phyloP scores from a whole-genome alignment of 768 basidiomycete species.

The Pleurotus sapidus region DNA sequence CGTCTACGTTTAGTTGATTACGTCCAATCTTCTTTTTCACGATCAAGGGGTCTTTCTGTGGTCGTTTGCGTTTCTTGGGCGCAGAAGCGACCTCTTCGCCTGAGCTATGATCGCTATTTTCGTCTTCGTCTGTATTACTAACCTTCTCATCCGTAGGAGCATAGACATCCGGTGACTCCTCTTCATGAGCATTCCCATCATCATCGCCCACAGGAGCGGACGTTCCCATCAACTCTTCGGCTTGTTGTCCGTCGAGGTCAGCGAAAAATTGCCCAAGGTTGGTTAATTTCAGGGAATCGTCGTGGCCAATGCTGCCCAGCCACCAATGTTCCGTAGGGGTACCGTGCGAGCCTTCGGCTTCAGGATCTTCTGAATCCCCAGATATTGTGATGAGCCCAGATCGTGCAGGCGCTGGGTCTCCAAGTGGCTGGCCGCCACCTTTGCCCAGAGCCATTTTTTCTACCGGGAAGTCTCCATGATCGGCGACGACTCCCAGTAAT shows the following conservation, averaged over 20 bases:
- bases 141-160: conserved; percentile 21
- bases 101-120: conserved; percentile 14
- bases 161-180: conserved; percentile 29
- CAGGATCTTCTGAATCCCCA: conserved; percentile 12
- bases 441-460: conserved; percentile 74
- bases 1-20: conserved; percentile 51
- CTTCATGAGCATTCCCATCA: conserved; percentile 40
- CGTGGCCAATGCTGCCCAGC: conserved; percentile 93
- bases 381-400: conserved; percentile 1
- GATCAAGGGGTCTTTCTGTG: conserved; percentile 47
- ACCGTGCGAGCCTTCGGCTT: conserved; percentile 6
- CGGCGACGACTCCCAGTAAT: conserved; percentile 84
- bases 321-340: conserved; percentile 46
- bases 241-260: neutral
- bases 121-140: conserved; percentile 8
- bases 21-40: conserved; percentile 56
- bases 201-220: conserved; percentile 23
- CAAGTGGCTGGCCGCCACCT: conserved; percentile 29
- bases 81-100: conserved; percentile 23
- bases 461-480: conserved; percentile 90
- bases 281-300: conserved; percentile 81
- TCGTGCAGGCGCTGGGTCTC: conserved; percentile 11
- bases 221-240: neutral
- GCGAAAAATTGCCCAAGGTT: conserved; percentile 74
- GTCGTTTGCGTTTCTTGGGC: conserved; percentile 54